Percentiles rank a stretch among this genome's conserved stretches.
These are phyloP conservation scores for Annulohypoxylon stygium DNA, from an alignment of 495 filamentous ascomycete species.

Conservation along the genomic window DNA sequence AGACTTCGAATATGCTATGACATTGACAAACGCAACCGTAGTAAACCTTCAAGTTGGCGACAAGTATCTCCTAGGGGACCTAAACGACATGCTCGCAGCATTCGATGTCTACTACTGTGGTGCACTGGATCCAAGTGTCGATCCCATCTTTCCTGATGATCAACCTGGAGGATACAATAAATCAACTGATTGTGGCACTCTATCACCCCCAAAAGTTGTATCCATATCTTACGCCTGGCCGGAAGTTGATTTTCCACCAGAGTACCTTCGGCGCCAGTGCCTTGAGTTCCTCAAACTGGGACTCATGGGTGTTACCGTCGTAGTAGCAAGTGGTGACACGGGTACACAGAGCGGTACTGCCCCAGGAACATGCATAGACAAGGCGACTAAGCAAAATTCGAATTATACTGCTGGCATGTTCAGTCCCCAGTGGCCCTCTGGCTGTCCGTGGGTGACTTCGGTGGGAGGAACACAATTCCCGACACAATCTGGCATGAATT, in stretches of 20 bases:
- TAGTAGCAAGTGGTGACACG: not conserved
- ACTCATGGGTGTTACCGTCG: not conserved
- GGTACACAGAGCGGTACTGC: not conserved
- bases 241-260: slow-evolving; percentile 3
- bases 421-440: slow-evolving; percentile 1
- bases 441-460: slow-evolving; percentile 1
- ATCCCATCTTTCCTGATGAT: not conserved
- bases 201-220: not conserved
- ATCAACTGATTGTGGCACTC: not conserved
- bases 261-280: not conserved
- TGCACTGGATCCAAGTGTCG: not conserved
- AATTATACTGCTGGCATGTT: not conserved
- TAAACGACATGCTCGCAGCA: not conserved
- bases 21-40: not conserved
- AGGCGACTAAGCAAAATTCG: not conserved
- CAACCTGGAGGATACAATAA: slow-evolving; percentile 1
- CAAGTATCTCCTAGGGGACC: not conserved
- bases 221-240: not conserved
- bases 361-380: not conserved
- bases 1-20: slow-evolving; percentile 1
- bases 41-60: not conserved
- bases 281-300: not conserved
- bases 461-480: not conserved
- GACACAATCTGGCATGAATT: not conserved
- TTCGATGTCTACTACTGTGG: slow-evolving; percentile 4